phyloP scores from a whole-genome alignment of 1,284 basidiomycete genomes.

The Ganoderma leucocontextum region DNA sequence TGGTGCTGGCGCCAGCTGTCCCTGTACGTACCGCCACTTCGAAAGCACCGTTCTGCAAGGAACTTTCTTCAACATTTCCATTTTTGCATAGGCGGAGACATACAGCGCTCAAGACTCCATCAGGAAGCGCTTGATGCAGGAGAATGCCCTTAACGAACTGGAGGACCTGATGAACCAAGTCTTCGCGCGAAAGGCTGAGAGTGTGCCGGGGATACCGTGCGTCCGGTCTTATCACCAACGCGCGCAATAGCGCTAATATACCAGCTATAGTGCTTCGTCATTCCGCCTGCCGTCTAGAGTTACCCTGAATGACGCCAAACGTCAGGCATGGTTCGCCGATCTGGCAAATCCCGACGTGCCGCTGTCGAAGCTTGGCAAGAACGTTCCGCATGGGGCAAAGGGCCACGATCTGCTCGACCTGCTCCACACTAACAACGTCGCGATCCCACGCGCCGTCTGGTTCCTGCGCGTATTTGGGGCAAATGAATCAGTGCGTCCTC shows the following conservation, averaged over 20 bases:
- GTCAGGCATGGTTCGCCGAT: constrained; percentile 90
- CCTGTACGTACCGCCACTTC: constrained; percentile 52
- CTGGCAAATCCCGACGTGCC: constrained; percentile 91
- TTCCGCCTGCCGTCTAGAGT: constrained; percentile 90
- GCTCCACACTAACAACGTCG: constrained; percentile 83
- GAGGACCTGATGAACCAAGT: constrained; percentile 86
- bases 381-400: constrained; percentile 93
- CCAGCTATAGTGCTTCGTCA: constrained; percentile 62
- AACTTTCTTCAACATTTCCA: background rate
- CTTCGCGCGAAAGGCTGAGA: constrained; percentile 68
- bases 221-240: constrained; percentile 36
- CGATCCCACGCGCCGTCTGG: constrained; percentile 92
- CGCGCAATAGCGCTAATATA: constrained; percentile 2
- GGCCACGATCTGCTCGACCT: constrained; percentile 92
- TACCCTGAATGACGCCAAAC: constrained; percentile 90
- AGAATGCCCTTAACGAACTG: constrained; percentile 69
- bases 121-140: constrained; percentile 58
- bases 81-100: constrained; percentile 61
- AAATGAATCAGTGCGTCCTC: constrained; percentile 81
- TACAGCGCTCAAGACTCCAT: constrained; percentile 66
- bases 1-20: constrained; percentile 66
- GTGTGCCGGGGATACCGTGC: constrained; percentile 67
- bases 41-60: background rate
- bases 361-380: constrained; percentile 86
- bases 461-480: constrained; percentile 95